Base-by-base conservation (phyloP, 257 asterid species). In the Gardenia jasminoides region DNA sequence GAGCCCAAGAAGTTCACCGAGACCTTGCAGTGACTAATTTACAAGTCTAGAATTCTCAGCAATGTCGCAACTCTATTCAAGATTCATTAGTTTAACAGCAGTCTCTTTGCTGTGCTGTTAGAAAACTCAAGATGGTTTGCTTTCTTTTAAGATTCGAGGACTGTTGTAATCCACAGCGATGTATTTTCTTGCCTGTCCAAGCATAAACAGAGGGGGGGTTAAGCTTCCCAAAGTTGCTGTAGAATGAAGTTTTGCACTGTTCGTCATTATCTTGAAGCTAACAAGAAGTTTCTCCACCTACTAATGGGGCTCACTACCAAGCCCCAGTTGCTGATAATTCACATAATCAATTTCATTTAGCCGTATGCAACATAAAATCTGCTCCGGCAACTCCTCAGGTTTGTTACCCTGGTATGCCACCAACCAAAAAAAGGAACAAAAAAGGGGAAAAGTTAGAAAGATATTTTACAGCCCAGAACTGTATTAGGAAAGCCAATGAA, bases 351-450 rank as follows among this genome's bases (percentile, higher is more conserved):
- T 90, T 87, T 88, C 92, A 74, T 93, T 93, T 82, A 96, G 88
- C 47, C 97, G 86, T 86, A 92, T 76, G 84, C 99, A 92, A 78
- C 99, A 96, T 82, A 96, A 88, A 80, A 96, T 85, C 78, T 92
- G 90, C 90, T 96, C 99, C 20, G 99, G 99, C 85, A 96, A 80
- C 92, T 96, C 98, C 85, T 96, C 98, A 10, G 89, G 83, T 85
- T 92, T 93, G 87, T 93, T 96, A 59, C 96, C 99, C 99, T 94
- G 96, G 39, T 66, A 43, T 43, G 67, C 44, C 79, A 75, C 76
- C 41, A 36, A 36, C 41, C 41, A 36, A 36, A 36, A 36, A 36
- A 36, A 36, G 41, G 41, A 70, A 82, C 56, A 22, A 71, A 75
- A 12, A 59, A 36, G 36, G 1, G 6, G n/a, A 43, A 1, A 33